phyloP scores from a whole-genome alignment of 768 basidiomycete species.

The Lyophyllum decastes region DNA sequence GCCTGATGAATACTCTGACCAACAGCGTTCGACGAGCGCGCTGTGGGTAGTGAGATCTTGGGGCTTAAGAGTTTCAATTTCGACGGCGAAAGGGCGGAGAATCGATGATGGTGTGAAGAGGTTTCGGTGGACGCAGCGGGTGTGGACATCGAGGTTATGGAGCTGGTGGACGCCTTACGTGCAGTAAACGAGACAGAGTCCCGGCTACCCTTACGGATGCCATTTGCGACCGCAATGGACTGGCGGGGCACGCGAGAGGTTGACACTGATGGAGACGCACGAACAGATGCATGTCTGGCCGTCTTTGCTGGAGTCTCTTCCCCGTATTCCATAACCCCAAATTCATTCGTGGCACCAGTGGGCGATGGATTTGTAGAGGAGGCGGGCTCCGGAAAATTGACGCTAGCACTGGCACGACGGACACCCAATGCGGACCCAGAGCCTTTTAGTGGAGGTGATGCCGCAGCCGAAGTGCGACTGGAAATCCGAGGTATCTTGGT shows the following conservation, averaged over 20 bases:
- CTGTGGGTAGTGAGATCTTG: conserved; percentile 64
- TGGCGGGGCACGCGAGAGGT: conserved; percentile 70
- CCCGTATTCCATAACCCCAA: conserved; percentile 74
- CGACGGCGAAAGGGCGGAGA: conserved; percentile 84
- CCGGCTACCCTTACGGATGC: conserved; percentile 67
- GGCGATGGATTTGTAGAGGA: conserved; percentile 72
- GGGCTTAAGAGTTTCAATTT: conserved; percentile 81
- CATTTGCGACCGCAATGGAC: conserved; percentile 48
- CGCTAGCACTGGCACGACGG: conserved; percentile 73
- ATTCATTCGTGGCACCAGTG: conserved; percentile 64
- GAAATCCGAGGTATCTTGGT: conserved; percentile 93
- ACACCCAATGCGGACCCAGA: conserved; percentile 48
- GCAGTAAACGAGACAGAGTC: conserved; percentile 81
- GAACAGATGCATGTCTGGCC: conserved; percentile 52
- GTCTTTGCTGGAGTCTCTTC: conserved; percentile 51
- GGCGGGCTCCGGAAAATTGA: conserved; percentile 47
- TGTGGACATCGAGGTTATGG: conserved; percentile 68
- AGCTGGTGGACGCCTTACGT: conserved; percentile 83
- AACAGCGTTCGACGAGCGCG: conserved; percentile 51
- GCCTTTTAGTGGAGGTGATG: conserved; percentile 71
- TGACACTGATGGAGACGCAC: conserved; percentile 63
- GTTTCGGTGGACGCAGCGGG: conserved; percentile 44
- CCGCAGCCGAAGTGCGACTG: conserved; percentile 75
- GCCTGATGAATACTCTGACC: conserved; percentile 53
- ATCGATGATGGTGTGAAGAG: conserved; percentile 56